phyloP scores from a whole-genome alignment of 1,284 basidiomycete genomes.

The Volvariella surrecta region DNA sequence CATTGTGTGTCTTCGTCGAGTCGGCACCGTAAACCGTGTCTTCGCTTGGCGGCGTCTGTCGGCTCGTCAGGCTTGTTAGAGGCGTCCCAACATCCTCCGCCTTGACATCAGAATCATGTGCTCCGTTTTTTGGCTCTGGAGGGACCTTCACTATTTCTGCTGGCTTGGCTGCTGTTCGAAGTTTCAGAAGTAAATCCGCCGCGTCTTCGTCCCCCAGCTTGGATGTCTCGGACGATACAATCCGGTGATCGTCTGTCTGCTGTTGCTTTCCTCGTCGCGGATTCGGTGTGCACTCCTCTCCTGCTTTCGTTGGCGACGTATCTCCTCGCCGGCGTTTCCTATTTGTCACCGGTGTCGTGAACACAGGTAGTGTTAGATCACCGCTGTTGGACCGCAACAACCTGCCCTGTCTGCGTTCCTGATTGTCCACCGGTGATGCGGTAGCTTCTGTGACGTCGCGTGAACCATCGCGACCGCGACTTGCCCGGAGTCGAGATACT shows the following conservation, averaged over 20 bases:
- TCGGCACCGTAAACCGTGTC: conserved; percentile 33
- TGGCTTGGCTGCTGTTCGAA: neutral
- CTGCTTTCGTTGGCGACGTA: neutral
- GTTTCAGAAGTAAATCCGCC: neutral
- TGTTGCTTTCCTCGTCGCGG: neutral
- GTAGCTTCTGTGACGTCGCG: neutral
- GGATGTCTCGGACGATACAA: neutral
- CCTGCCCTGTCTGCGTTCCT: neutral
- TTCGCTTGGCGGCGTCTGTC: conserved; percentile 48
- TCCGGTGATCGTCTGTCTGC: conserved; percentile 1
- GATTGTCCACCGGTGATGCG: too few relatives aligned
- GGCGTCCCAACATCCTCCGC: conserved; percentile 46
- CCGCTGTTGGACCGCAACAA: neutral
- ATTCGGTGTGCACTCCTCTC: conserved; percentile 1
- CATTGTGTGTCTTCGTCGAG: conserved; percentile 12
- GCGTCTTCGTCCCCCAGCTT: neutral
- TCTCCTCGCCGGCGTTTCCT: conserved; percentile 6
- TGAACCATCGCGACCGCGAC: too few relatives aligned
- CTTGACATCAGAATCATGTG: conserved; percentile 24
- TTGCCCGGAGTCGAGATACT: neutral
- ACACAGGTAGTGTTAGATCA: neutral
- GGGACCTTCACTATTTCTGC: neutral
- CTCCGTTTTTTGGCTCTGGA: conserved; percentile 4
- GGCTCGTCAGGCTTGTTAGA: conserved; percentile 39
- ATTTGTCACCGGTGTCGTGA: neutral